Percentiles rank a stretch among this genome's conserved stretches.
Conservation (phyloP, 2,329 filamentous ascomycete genomes). For the Stenocarpella maydis region DNA sequence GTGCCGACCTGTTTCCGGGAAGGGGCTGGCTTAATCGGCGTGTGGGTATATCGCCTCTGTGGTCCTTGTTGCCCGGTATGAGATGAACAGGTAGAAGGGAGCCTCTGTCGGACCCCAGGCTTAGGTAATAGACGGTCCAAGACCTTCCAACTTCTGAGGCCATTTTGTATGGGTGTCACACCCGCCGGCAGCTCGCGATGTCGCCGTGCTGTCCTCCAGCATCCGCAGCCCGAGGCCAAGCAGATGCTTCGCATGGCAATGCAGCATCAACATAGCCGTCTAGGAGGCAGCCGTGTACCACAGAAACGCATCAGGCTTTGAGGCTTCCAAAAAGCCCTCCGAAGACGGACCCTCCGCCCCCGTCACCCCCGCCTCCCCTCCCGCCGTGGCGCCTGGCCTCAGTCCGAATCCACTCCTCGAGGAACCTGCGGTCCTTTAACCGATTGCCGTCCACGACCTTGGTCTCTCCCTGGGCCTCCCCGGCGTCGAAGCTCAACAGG, state of each 20-base stretch:
- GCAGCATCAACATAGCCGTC: background rate
- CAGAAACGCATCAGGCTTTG: conserved; percentile 35
- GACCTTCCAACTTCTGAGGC: background rate
- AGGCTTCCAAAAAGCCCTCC: conserved; percentile 45
- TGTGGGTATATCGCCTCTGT: conserved; percentile 2
- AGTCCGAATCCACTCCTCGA: conserved; percentile 36
- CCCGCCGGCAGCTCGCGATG: background rate
- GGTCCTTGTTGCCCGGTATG: conserved; percentile 4
- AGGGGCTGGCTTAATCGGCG: background rate
- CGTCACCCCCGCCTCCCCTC: conserved; percentile 24
- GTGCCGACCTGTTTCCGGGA: background rate
- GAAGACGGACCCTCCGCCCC: conserved; percentile 32
- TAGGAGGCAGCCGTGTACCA: background rate
- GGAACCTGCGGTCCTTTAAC: conserved; percentile 43
- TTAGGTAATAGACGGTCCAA: conserved; percentile 13
- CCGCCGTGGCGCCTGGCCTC: conserved; percentile 36
- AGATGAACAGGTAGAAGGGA: background rate
- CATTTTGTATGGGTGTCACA: background rate
- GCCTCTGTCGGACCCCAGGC: background rate
- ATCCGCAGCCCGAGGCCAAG: background rate
- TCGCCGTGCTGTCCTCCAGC: background rate
- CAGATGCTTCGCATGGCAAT: background rate
- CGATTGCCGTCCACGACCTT: conserved; percentile 58
- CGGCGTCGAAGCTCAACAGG: conserved; percentile 64
- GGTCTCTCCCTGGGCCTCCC: conserved; percentile 58